Evolutionary conservation across 768 basidiomycete genomes (phyloP).

Genomic region (Harrya chromipes): DNA sequence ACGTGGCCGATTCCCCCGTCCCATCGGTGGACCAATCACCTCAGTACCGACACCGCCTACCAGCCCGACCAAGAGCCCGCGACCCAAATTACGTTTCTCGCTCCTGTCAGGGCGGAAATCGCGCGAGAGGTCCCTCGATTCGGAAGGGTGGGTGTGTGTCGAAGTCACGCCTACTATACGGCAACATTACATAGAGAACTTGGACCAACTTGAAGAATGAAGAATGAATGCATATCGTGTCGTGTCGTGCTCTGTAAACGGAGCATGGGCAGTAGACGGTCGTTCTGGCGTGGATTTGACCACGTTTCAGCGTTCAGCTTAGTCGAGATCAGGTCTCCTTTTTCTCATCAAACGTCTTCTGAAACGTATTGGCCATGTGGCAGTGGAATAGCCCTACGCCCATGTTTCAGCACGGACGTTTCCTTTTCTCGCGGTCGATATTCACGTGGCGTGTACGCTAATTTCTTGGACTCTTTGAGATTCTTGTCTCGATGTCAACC

Average conservation of each 20-base stretch:
- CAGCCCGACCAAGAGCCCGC: slow-evolving; percentile 16
- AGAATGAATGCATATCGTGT: slow-evolving; percentile 4
- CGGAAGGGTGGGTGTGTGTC: slow-evolving; percentile 31
- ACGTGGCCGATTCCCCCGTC: slow-evolving; percentile 8
- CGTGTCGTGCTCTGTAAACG: neutral
- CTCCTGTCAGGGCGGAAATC: slow-evolving; percentile 17
- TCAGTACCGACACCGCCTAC: slow-evolving; percentile 5
- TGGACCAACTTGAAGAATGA: neutral
- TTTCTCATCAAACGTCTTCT: neutral
- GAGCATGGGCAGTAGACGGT: neutral
- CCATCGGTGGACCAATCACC: neutral
- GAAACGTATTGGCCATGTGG: slow-evolving; percentile 4
- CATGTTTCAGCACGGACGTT: slow-evolving; percentile 2
- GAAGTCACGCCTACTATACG: slow-evolving; percentile 26
- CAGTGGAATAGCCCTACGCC: neutral
- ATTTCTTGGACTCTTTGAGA: no score
- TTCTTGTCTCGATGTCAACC: neutral
- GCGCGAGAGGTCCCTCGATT: slow-evolving; percentile 10
- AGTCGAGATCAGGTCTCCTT: neutral
- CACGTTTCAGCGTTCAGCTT: slow-evolving; percentile 1
- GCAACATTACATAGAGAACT: slow-evolving; percentile 15
- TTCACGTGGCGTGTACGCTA: no score
- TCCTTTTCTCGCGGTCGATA: neutral
- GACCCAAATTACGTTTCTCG: slow-evolving; percentile 13
- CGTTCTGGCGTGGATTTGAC: neutral